These are phyloP conservation scores for Pichia rugopelliculosa DNA, from an alignment of 805 yeast genomes.

Conservation along the genomic window DNA sequence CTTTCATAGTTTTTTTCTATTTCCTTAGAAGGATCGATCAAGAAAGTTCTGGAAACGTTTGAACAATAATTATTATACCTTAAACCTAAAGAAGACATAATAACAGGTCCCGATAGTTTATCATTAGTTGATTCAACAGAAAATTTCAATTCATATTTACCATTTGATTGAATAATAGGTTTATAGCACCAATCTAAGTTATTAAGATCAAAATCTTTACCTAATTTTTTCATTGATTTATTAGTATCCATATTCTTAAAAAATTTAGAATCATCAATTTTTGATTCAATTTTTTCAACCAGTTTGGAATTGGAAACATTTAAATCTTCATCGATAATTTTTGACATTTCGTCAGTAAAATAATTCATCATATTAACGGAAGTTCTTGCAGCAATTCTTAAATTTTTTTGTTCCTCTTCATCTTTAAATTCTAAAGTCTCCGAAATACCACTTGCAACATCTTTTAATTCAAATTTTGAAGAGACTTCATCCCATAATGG, in stretches of 20 bases:
- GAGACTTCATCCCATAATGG: constrained; percentile 30
- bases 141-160: constrained; percentile 74
- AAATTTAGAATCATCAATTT: constrained; percentile 73
- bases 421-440: constrained; percentile 68
- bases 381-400: constrained; percentile 67
- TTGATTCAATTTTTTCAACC: constrained; percentile 69
- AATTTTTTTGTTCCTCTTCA: constrained; percentile 58
- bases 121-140: constrained; percentile 70
- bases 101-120: constrained; percentile 67
- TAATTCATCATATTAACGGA: constrained; percentile 73
- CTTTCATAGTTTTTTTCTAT: constrained; percentile 77
- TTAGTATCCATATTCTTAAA: constrained; percentile 41
- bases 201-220: constrained; percentile 66
- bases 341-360: constrained; percentile 83
- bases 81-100: constrained; percentile 75
- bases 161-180: constrained; percentile 87
- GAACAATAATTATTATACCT: constrained; percentile 87
- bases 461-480: constrained; percentile 39
- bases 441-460: constrained; percentile 47
- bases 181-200: constrained; percentile 89
- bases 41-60: constrained; percentile 76
- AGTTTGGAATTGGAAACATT: constrained; percentile 66
- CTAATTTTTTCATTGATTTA: constrained; percentile 45
- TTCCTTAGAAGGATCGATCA: constrained; percentile 79
- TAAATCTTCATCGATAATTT: constrained; percentile 77